Evolutionary conservation across 2,329 filamentous ascomycete species (phyloP).

Genomic region (Pseudogymnoascus sp.): DNA sequence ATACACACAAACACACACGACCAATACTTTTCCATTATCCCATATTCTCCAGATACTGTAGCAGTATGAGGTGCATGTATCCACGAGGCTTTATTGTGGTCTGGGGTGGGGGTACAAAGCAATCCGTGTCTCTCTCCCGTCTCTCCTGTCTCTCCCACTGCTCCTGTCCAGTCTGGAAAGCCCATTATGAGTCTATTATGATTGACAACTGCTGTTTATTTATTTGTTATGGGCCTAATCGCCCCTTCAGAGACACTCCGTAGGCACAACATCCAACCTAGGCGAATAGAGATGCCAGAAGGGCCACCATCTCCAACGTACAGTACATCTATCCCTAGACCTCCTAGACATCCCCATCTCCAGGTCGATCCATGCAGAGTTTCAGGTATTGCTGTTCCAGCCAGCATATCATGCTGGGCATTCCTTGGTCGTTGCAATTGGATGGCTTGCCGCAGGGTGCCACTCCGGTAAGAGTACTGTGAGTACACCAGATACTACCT

Average conservation of each 20-base stretch:
- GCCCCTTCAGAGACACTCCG: background rate
- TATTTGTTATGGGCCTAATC: background rate
- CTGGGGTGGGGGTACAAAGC: background rate
- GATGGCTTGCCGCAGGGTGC: conserved; percentile 10
- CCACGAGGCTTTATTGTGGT: conserved; percentile 1
- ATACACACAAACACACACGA: background rate
- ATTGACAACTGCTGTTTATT: background rate
- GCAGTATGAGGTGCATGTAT: background rate
- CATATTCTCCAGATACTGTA: background rate
- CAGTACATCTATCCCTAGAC: conserved; percentile 21
- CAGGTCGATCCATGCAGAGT: conserved; percentile 15
- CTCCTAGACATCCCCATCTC: conserved; percentile 16
- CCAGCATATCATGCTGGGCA: conserved; percentile 8
- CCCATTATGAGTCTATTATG: no score
- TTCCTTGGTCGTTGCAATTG: conserved; percentile 8
- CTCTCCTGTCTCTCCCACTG: background rate
- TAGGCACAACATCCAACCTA: background rate
- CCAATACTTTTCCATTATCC: background rate
- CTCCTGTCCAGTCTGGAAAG: background rate
- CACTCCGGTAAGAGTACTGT: background rate
- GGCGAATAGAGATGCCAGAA: background rate
- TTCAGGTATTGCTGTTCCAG: conserved; percentile 10
- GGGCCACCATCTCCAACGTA: conserved; percentile 19
- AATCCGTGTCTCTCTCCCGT: background rate
- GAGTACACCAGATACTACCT: background rate